Percentiles rank a stretch among this genome's conserved stretches.
Evolutionary conservation across 352 stramenopile species (phyloP).

Genomic region (Phytophthora meadii): DNA sequence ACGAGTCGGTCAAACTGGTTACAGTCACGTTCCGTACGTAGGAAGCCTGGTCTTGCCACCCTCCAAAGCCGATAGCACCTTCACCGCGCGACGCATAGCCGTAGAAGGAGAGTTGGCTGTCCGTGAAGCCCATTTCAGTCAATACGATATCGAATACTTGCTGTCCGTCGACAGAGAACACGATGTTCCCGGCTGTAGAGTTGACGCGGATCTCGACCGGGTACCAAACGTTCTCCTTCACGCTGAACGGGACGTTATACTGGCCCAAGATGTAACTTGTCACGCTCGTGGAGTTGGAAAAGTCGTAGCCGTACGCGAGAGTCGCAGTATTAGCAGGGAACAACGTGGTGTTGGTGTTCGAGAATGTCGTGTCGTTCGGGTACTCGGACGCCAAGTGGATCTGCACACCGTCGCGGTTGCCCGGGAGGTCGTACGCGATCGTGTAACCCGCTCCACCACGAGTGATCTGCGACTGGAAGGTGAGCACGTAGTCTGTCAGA

Average conservation of each 20-base stretch:
- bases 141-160: slow-evolving; percentile 40
- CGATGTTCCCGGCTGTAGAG: slow-evolving; percentile 46
- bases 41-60: slow-evolving; percentile 34
- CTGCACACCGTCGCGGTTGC: slow-evolving; percentile 40
- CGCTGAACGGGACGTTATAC: slow-evolving; percentile 61
- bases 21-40: slow-evolving; percentile 28
- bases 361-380: slow-evolving; percentile 31
- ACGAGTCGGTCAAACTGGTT: slow-evolving; percentile 22
- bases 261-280: slow-evolving; percentile 40
- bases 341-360: slow-evolving; percentile 39
- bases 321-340: slow-evolving; percentile 40
- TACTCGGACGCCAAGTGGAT: slow-evolving; percentile 46
- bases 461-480: slow-evolving; percentile 41
- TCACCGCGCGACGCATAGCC: slow-evolving; percentile 26
- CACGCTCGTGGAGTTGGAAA: slow-evolving; percentile 39
- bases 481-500: slow-evolving; percentile 37
- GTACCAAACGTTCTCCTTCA: slow-evolving; percentile 76
- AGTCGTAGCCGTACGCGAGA: slow-evolving; percentile 38
- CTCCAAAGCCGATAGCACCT: slow-evolving; percentile 37
- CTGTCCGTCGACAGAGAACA: slow-evolving; percentile 29
- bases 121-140: slow-evolving; percentile 33
- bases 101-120: slow-evolving; percentile 27
- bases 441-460: slow-evolving; percentile 29
- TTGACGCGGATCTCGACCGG: slow-evolving; percentile 76
- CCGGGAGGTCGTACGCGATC: slow-evolving; percentile 37